Evolutionary conservation across 176 grass and related monocot species (phyloP).

Genomic region (Bolboschoenus planiculmis): DNA sequence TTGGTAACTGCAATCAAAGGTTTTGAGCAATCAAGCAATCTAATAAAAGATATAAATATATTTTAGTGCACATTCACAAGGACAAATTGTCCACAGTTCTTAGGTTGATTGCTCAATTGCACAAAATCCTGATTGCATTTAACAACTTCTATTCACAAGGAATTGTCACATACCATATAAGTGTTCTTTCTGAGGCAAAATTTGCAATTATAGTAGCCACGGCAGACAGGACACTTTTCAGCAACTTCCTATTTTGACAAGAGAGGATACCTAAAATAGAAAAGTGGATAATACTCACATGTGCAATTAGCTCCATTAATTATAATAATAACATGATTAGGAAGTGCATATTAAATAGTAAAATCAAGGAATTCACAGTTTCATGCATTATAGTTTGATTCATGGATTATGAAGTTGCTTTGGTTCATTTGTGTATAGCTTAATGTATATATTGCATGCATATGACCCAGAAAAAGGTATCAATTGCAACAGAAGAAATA

Average conservation of each 20-base stretch:
- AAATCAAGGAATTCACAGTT: not conserved
- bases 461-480: not conserved
- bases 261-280: conserved; percentile 14
- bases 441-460: not conserved
- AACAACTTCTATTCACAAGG: not conserved
- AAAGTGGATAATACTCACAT: not conserved
- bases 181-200: not conserved
- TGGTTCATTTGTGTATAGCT: not conserved
- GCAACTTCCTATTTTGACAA: conserved; percentile 1
- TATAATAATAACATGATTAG: not conserved
- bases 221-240: conserved; percentile 4
- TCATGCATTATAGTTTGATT: not conserved
- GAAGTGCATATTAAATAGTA: not conserved
- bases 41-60: not conserved
- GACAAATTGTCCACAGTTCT: not conserved
- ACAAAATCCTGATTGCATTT: not conserved
- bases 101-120: not conserved
- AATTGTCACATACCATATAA: not conserved
- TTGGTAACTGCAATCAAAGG: not conserved
- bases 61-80: not conserved
- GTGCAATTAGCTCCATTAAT: not conserved
- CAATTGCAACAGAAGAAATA: not conserved
- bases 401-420: not conserved
- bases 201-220: conserved; percentile 15
- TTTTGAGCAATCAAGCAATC: not conserved